Base-by-base conservation (phyloP, 2,329 filamentous ascomycete species). In the Davidsoniella neocaledoniae region DNA sequence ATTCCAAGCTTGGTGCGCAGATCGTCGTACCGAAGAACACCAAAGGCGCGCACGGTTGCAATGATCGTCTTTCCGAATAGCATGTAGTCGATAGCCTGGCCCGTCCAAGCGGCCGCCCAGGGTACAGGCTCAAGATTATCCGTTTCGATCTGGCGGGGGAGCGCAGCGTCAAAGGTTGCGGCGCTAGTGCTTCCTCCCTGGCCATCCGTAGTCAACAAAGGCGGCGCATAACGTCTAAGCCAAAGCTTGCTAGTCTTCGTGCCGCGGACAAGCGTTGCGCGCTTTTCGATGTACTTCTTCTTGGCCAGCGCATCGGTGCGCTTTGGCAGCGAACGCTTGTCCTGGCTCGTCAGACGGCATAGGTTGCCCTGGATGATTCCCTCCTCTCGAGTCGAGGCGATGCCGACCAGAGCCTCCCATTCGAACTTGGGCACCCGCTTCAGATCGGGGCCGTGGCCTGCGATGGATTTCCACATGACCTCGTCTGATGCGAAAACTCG, bases 201-300 rank as follows among this genome's bases (percentile, higher is more conserved):
- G 57, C 54, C 16, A 23, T 52, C 38, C 3, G 50, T 63, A 54
- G 64, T 67, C 36, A 62, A 61, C 40, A 68, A 62, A 9, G 64
- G 63, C 26, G 68, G 74, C 0, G 74, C 70, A 57, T 76, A 78
- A 25, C 66, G 63, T 43, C 70, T 68, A 43, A 79, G 67, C 72
- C 76, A 80, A 48, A 80, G 63, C 58, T 76, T 77, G 63, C 76
- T 79, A 1, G 77, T 79, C 57, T 77, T 77, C 51, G 70, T 74
- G 37, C 73, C 73, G 46, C 71, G 67, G 9, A 76, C 69, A 17
- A 79, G 68, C 1, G 74, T 71, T 3, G 74, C 73, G 39, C 76
- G 68, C 60, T 81, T 81, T 46, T 70, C 70, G 44, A 78, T 73
- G 54, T 80, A 80, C 14, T 76, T 76, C 57, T 79, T 79, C 54